Evolutionary conservation across 2,329 filamentous ascomycete genomes (phyloP).

Genomic region (Hypocreales sp.): DNA sequence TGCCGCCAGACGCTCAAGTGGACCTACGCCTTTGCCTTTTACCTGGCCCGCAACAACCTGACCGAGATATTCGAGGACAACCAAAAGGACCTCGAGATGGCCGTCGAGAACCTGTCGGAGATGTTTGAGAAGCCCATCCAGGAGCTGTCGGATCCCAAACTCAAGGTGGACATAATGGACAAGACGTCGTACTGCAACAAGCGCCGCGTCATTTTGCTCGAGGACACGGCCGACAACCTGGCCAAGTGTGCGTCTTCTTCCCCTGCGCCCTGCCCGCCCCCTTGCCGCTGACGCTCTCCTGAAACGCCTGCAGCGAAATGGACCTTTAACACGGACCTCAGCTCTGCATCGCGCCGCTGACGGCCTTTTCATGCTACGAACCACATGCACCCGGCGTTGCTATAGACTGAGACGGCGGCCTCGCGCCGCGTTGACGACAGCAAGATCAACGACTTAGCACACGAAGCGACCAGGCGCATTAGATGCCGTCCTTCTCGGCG

Average conservation of each 20-base stretch:
- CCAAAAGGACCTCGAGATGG: conserved; percentile 94
- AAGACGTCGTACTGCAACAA: conserved; percentile 97
- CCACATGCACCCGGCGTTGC: too few species aligned
- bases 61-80: conserved; percentile 98
- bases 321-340: conserved; percentile 18
- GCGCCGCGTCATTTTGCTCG: conserved; percentile 73
- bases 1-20: conserved; percentile 98
- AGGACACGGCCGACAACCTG: conserved; percentile 85
- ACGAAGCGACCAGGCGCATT: conserved; percentile 2
- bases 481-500: conserved; percentile 1
- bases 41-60: conserved; percentile 86
- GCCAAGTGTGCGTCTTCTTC: conserved; percentile 48
- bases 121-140: conserved; percentile 98
- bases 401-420: neutral
- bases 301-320: conserved; percentile 30
- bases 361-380: neutral
- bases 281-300: too few species aligned
- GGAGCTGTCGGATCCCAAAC: conserved; percentile 69
- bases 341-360: conserved; percentile 3
- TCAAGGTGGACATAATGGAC: conserved; percentile 97
- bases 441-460: too few species aligned
- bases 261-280: neutral
- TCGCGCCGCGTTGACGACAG: conserved; percentile 2
- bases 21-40: conserved; percentile 98
- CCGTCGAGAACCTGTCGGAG: conserved; percentile 90